phyloP scores from a whole-genome alignment of 768 basidiomycete species.

The Heimioporus sp. region DNA sequence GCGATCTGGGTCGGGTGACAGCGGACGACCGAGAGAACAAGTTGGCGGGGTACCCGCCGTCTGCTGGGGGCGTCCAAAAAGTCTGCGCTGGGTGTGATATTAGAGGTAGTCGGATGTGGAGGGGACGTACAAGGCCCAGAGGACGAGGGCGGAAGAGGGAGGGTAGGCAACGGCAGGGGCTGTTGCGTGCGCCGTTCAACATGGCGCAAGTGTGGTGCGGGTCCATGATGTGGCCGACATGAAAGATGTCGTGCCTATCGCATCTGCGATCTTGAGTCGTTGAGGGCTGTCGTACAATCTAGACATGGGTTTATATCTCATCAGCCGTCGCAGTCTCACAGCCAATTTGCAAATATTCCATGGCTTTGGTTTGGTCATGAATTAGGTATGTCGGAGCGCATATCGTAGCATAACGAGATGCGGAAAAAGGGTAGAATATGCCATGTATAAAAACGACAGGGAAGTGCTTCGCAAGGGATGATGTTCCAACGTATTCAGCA shows the following conservation, averaged over 20 bases:
- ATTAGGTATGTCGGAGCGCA: conserved; percentile 23
- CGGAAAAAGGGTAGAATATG: conserved; percentile 4
- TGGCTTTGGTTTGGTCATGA: not conserved
- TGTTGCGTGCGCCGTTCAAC: conserved; percentile 71
- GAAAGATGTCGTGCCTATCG: conserved; percentile 68
- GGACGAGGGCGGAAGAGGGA: conserved; percentile 64
- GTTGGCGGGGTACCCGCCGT: conserved; percentile 56
- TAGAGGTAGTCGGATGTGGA: conserved; percentile 44
- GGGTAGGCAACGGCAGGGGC: conserved; percentile 78
- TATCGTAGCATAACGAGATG: conserved; percentile 19
- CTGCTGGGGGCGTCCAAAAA: conserved; percentile 85
- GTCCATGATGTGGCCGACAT: conserved; percentile 81
- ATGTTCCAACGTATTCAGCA: conserved; percentile 17
- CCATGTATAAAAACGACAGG: conserved; percentile 9
- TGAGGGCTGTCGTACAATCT: not conserved
- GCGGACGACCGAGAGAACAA: conserved; percentile 44
- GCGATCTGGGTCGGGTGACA: conserved; percentile 46
- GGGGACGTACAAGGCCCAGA: conserved; percentile 42
- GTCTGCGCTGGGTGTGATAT: conserved; percentile 72
- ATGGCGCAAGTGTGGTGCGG: conserved; percentile 68
- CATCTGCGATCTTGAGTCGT: conserved; percentile 54
- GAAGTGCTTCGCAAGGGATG: conserved; percentile 3
- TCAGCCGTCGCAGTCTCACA: too few relatives aligned
- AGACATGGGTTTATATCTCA: too few relatives aligned
- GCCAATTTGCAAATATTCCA: not conserved